Evolutionary conservation across 2,329 filamentous ascomycete genomes (phyloP).

Genomic region (Colletotrichum gigasporum): DNA sequence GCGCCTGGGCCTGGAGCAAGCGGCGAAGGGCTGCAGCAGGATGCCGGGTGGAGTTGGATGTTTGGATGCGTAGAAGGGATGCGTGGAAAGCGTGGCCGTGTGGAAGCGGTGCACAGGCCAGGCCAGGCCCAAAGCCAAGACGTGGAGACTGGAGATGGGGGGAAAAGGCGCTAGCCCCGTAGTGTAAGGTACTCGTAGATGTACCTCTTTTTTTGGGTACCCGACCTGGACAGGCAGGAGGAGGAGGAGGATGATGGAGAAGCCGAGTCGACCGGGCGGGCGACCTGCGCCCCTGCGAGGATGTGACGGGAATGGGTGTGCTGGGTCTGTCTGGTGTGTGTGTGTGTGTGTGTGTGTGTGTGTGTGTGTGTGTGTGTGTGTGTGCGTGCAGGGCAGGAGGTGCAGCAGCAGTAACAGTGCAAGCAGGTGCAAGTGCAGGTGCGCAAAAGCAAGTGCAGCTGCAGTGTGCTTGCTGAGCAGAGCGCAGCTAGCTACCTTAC

Average conservation of each 20-base stretch:
- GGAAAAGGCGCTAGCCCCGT: conserved; percentile 1
- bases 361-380: neutral
- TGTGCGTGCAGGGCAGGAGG: neutral
- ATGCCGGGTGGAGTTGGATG: neutral
- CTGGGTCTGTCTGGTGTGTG: neutral
- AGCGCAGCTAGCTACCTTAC: too few relatives aligned
- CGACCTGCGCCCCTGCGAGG: neutral
- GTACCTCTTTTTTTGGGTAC: too few relatives aligned
- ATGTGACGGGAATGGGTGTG: neutral
- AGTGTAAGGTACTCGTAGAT: too few relatives aligned
- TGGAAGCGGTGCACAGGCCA: too few relatives aligned
- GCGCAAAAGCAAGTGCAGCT: conserved; percentile 1
- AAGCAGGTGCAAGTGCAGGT: neutral
- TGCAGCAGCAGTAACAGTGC: neutral
- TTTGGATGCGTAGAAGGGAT: neutral
- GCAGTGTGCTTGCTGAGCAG: conserved; percentile 15
- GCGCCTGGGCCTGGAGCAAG: neutral
- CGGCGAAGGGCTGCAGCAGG: neutral
- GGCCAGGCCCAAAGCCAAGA: neutral
- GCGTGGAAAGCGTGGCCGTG: neutral
- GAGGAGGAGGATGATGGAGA: conserved; percentile 13
- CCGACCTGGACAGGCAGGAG: too few relatives aligned
- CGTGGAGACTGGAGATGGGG: conserved; percentile 5
- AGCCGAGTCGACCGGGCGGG: conserved; percentile 14
- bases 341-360: neutral